phyloP scores from a whole-genome alignment of 1,284 basidiomycete genomes.

The Irpex sp. region DNA sequence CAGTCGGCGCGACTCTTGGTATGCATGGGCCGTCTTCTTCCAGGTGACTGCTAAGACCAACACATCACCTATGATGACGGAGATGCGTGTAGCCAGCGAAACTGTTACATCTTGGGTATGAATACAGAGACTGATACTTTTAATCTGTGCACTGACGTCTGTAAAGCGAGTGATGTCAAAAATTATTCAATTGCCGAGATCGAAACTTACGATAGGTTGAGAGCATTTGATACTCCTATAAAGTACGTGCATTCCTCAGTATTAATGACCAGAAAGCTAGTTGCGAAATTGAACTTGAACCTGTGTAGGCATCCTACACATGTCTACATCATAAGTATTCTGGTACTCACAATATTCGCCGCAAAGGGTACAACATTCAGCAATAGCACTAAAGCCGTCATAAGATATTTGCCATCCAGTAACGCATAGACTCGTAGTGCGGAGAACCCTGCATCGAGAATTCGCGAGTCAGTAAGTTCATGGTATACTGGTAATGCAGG shows the following conservation, averaged over 20 bases:
- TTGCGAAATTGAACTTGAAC: not conserved
- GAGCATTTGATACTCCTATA: too few relatives aligned
- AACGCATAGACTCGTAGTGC: not conserved
- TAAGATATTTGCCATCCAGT: not conserved
- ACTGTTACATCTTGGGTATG: not conserved
- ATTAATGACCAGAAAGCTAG: too few relatives aligned
- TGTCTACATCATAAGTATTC: not conserved
- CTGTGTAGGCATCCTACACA: not conserved
- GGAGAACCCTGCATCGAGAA: not conserved
- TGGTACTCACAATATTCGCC: not conserved
- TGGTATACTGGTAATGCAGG: not conserved
- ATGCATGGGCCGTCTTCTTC: not conserved
- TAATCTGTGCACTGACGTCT: not conserved
- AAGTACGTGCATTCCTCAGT: too few relatives aligned
- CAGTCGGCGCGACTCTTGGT: not conserved
- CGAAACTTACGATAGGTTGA: too few relatives aligned
- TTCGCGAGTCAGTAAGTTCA: not conserved
- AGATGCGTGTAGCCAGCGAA: not conserved
- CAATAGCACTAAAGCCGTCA: not conserved
- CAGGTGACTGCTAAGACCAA: not conserved
- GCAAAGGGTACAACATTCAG: not conserved
- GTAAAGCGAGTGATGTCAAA: too few relatives aligned
- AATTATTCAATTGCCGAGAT: too few relatives aligned
- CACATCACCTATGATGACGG: not conserved
- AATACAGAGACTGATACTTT: not conserved